Base-by-base conservation (phyloP, 2,329 filamentous ascomycete genomes). In the Fusarium beomiforme region DNA sequence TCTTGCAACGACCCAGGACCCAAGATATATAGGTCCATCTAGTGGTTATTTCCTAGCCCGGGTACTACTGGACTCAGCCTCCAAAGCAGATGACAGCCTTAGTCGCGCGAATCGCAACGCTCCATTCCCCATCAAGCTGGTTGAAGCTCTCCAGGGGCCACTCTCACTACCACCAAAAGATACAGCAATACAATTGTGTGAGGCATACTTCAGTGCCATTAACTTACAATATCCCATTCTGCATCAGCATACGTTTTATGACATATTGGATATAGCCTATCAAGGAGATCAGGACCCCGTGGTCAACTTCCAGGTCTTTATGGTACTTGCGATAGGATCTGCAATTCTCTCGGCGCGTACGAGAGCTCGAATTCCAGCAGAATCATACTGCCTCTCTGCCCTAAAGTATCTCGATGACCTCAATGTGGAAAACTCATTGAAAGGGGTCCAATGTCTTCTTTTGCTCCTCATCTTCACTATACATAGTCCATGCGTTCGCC, bases 41-140 rank as follows among this genome's bases (percentile, higher is more conserved):
- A 88, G 86, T 39, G 87, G 86, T 2, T 87, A 86, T 60, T 86
- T 87, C 43, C 81, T 88, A 16, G 85, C 85, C 4, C 83, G 84
- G 2, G 78, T 87, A 5, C 81, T 88, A 70, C 80, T 88, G 16
- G 78, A 81, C 24, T 81, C 79, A 11, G 76, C 80, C 9, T 77
- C 79, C 58, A 78, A 67, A 14, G 67, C 67, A 54, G 78, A 70
- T 21, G 69, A 70, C 2, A 59, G 53, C 3, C 39, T 69, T 8
- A 44, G 33, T 16, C 62, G 67, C 17, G 41, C 53, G 13, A 59
- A 17, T 24, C 62, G 58, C 24, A 56, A 70, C 7, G 43, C 49
- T 0, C 64, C 73, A 0, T 73, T 80, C 14, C 77, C 76, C 17
- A 69, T 68, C 1, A 78, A 79, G 8, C 55, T 81, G 0, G 73